Evolutionary conservation across 495 filamentous ascomycete genomes (phyloP).

Genomic region (Talaromyces liani): DNA sequence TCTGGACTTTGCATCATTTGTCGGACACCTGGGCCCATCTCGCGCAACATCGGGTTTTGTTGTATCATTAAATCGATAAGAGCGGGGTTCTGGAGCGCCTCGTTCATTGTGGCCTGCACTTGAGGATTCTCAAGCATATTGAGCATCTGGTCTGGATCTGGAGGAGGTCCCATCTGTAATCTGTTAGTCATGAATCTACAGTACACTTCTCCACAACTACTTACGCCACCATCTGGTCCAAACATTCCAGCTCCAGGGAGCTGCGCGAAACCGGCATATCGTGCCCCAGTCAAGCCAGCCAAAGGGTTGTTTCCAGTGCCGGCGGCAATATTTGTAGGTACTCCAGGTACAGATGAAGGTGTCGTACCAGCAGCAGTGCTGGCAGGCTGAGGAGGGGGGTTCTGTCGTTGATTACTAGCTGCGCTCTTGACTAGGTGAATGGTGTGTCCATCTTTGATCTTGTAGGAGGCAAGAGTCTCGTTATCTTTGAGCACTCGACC

Average conservation of each 20-base stretch:
- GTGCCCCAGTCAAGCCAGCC: slow-evolving; percentile 83
- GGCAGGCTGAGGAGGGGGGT: slow-evolving; percentile 45
- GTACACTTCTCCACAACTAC: slow-evolving; percentile 26
- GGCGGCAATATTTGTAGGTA: slow-evolving; percentile 85
- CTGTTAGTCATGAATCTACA: background rate
- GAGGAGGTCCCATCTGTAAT: slow-evolving; percentile 81
- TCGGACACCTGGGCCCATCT: slow-evolving; percentile 71
- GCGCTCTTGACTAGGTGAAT: slow-evolving; percentile 95
- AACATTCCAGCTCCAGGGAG: slow-evolving; percentile 86
- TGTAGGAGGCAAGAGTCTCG: slow-evolving; percentile 77
- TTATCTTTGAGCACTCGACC: slow-evolving; percentile 92
- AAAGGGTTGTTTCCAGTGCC: slow-evolving; percentile 89
- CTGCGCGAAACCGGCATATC: slow-evolving; percentile 87
- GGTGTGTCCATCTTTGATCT: slow-evolving; percentile 93
- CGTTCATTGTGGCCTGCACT: slow-evolving; percentile 77
- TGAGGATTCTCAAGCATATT: slow-evolving; percentile 81
- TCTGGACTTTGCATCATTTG: slow-evolving; percentile 78
- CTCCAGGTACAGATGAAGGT: slow-evolving; percentile 47
- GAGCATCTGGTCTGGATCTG: slow-evolving; percentile 69
- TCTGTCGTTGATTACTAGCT: slow-evolving; percentile 73
- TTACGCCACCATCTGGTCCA: slow-evolving; percentile 92
- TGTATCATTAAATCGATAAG: slow-evolving; percentile 90
- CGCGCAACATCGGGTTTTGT: slow-evolving; percentile 78
- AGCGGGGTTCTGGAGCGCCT: slow-evolving; percentile 86
- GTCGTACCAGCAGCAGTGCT: slow-evolving; percentile 42